These are phyloP conservation scores for Blattamonas nauphoetae DNA, from an alignment of 78 protist species.

Conservation along the genomic window DNA sequence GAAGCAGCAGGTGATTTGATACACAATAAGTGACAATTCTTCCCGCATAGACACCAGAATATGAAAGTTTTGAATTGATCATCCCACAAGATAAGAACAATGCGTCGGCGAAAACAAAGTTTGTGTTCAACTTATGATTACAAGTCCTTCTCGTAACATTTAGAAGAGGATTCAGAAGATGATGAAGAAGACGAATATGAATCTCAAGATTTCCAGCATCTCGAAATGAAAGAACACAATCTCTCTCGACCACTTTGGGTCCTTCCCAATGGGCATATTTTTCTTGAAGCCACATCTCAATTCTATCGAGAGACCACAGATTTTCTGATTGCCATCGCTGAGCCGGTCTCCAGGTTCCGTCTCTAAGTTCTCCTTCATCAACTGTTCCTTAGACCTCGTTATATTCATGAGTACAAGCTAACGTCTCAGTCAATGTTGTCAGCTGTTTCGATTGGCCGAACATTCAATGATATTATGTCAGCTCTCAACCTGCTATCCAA, in stretches of 20 bases:
- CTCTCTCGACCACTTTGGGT: constrained; percentile 69
- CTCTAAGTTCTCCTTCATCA: neutral
- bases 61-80: too few species aligned
- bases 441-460: constrained; percentile 77
- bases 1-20: too few species aligned
- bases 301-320: constrained; percentile 74
- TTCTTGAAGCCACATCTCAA: constrained; percentile 75
- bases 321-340: constrained; percentile 87
- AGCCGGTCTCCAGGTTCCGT: constrained; percentile 60
- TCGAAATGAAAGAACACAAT: constrained; percentile 33
- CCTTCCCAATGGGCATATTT: constrained; percentile 65
- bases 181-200: too few species aligned
- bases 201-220: neutral
- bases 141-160: too few species aligned
- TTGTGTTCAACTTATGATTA: too few species aligned
- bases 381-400: constrained; percentile 40
- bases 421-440: constrained; percentile 84
- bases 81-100: too few species aligned
- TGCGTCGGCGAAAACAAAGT: too few species aligned
- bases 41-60: too few species aligned
- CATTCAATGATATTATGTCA: neutral
- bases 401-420: constrained; percentile 76
- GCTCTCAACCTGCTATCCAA: constrained; percentile 7
- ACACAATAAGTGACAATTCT: too few species aligned
- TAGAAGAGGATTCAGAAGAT: too few species aligned